Evolutionary conservation across 1,139 yeast species (phyloP), one percentile per base, ranked within the genome.

Genomic region (Eremothecium gossypii): DNA sequence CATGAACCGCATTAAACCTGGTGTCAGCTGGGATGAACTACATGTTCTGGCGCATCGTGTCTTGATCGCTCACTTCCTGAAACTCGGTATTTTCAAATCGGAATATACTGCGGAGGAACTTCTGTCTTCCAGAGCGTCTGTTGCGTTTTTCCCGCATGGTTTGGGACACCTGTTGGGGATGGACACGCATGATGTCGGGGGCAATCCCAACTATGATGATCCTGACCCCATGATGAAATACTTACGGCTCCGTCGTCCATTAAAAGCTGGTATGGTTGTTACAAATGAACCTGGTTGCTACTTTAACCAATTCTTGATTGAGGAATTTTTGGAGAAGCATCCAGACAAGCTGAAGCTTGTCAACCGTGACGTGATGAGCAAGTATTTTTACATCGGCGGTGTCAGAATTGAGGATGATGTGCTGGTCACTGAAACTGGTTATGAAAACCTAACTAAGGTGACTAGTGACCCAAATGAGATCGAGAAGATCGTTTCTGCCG

Each of bases 131-230:
- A 74, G 79, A 46, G 77, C 81, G 7, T 77, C 94, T 5, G 83
- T 79, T 10, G 74, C 83, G 23, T 91, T 91, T 65, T 85, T 80
- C 64, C 97, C 97, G 2, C 98, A 91, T 58, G 98, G 98, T 0
- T 68, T 91, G 49, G 98, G 98, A 9, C 98, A 91, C 59, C 69
- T 86, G 57, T 66, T 91, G 41, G 98, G 98, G 29, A 74, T 91
- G 82, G 96, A 89, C 60, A 86, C 95, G 8, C 98, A 91, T 63
- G 98, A 91, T 63, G 94, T 86, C 39, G 97, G 86, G 37, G 97
- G 97, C 1, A 60, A 71, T 48, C 79, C 97, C 17, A 79, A 91
- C 63, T 87, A 87, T 61, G 76, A 78, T 2, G 97, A 91, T 59
- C 73, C 83, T 4, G 79, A 91, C 58, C 82, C 83, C 30, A 70